Evolutionary conservation across 257 asterid genomes (phyloP).

Genomic region (Rhazya stricta): DNA sequence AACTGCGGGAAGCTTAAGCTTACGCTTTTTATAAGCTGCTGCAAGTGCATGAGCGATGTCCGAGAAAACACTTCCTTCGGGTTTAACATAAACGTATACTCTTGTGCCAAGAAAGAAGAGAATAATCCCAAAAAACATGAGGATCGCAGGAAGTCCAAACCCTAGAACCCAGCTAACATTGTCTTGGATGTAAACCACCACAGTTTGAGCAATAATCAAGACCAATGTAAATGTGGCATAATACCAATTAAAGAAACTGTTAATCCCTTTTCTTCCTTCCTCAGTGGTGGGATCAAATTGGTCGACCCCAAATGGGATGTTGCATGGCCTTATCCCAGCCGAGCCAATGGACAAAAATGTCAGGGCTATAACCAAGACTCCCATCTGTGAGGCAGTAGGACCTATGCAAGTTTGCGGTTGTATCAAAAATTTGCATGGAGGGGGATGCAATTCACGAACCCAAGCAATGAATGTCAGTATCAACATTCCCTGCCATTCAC

Average conservation of each 20-base stretch:
- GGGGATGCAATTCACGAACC: constrained; percentile 65
- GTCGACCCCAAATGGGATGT: constrained; percentile 87
- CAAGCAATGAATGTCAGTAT: constrained; percentile 59
- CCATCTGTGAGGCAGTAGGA: constrained; percentile 54
- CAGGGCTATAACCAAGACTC: constrained; percentile 38
- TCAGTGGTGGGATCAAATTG: constrained; percentile 63
- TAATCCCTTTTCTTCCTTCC: constrained; percentile 67
- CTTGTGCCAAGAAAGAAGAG: constrained; percentile 54
- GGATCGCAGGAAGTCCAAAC: constrained; percentile 50
- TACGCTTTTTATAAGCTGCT: constrained; percentile 56
- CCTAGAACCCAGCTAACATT: constrained; percentile 69
- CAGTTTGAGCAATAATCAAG: constrained; percentile 47
- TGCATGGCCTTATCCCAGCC: constrained; percentile 92
- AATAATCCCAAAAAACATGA: constrained; percentile 48
- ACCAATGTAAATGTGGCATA: constrained; percentile 69
- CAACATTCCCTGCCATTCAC: constrained; percentile 72
- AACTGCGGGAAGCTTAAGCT: constrained; percentile 27
- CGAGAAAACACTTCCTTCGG: constrained; percentile 69
- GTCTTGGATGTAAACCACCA: constrained; percentile 75
- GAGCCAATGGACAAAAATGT: constrained; percentile 54
- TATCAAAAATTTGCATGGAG: constrained; percentile 31
- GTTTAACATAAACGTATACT: constrained; percentile 53
- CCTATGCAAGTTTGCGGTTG: constrained; percentile 36
- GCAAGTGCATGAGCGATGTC: constrained; percentile 45
- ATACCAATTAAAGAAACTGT: constrained; percentile 89